Base-by-base conservation (phyloP, 352 stramenopile genomes). In the Phytopythium chamaehyphon region DNA sequence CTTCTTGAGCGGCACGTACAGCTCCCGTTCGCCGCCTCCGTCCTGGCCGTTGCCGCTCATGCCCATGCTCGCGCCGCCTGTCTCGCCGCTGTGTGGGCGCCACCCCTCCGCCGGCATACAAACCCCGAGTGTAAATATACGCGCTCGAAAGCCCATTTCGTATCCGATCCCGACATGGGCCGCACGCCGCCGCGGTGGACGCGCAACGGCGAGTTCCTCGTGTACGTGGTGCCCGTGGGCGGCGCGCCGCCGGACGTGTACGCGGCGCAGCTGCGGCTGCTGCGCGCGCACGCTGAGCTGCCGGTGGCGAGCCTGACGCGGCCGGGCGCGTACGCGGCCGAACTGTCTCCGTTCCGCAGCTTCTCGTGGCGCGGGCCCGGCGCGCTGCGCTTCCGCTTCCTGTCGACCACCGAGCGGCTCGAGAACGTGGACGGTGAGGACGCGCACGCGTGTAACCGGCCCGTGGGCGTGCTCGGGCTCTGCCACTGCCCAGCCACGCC, bases 1-100 rank as follows among this genome's bases (percentile, higher is more conserved):
- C 62, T 89, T 71, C 57, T 89, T 90, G 0, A 92, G 75, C 57
- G 83, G 79, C 49, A 94, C 78, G 40, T 92, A 94, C 60, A 94
- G 65, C 61, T 59, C 10, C 60, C 80, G 73, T 0, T 81, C 47
- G 43, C 24, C 23, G 31, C 73, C 9, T 54, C 28, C 21, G 26
- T 22, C 26, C 52, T 24, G 6, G 28, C 36, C 9, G 9, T 43
- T 42, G 19, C 14, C 28, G 46, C 62, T 31, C 40, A 21, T 22
- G 18, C n/a, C n/a, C n/a, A n/a, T n/a, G n/a, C n/a, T n/a, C n/a
- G n/a, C n/a, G n/a, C 45, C 48, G 46, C 63, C 14, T 14, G 18
- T 43, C 40, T 54, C 26, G 11, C 11, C 33, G 11, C 12, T 39
- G 14, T 26, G 9, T 42, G 28, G 28, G 5, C 9, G 28, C 28